Base-by-base conservation (phyloP, 768 basidiomycete species). In the Hysterangium stoloniferum region DNA sequence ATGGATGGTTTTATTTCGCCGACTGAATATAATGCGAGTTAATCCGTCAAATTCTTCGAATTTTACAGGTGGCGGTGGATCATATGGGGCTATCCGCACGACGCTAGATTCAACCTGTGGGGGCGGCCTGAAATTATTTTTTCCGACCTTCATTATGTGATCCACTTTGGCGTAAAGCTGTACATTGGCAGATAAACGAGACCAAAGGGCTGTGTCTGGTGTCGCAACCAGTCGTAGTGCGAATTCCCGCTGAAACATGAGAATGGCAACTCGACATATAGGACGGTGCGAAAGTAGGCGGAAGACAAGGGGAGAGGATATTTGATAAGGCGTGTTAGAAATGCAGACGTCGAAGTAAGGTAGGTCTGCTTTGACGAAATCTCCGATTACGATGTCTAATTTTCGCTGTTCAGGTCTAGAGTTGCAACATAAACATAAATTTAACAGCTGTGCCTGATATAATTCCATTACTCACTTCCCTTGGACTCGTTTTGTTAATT, bases 241-340 rank as follows among this genome's bases (percentile, higher is more conserved):
- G 61, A 99, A 99, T 67, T 99, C 96, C 50, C 93, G 86, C 69
- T 99, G 96, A 72, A 99, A 99, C 96, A 99, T 99, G 70, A 99
- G 86, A 55, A 99, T 91, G 29, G 92, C 90, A 52, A 87, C 80
- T 22, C 95, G 90, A 64, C 88, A 91, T 37, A 97, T 73, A 0
- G 96, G 96, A 2, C 96, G 86, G 60, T 97, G 93, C 2, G 96
- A 98, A 43, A 98, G 82, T 29, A 99, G 79, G 53, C 90, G 88
- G 76, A 99, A 99, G 49, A 97, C 86, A 44, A 99, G 84, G 4
- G 94, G 90, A 0, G 96, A 98, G 2, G 96, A 98, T 59, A 99
- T 99, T 66, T 98, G 94, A 67, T 98, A 99, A 1, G 96, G 96
- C 1, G 96, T 99, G 63, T 99, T 99, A 59, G 90, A 93, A 61